Conservation (phyloP, 2,329 filamentous ascomycete genomes). For the Polychaeton citri region DNA sequence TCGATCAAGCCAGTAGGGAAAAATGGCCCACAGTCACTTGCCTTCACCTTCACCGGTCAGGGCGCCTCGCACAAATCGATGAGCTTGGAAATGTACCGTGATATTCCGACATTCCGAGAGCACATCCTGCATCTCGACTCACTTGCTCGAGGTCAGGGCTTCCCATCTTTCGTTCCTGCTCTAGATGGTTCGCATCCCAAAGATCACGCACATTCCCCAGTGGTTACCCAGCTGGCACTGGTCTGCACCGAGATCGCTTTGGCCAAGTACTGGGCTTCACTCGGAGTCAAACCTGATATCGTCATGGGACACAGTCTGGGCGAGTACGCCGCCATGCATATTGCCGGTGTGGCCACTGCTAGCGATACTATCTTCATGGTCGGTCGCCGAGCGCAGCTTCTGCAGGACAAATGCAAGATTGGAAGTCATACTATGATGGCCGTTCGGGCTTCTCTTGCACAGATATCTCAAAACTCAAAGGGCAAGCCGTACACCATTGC, state of each 20-base stretch:
- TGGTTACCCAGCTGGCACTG: constrained; percentile 26
- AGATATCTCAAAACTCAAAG: constrained; percentile 3
- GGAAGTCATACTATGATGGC: constrained; percentile 18
- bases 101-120: constrained; percentile 15
- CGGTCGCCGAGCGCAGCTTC: constrained; percentile 20
- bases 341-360: constrained; percentile 22
- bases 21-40: no score
- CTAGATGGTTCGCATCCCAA: constrained; percentile 7
- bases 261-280: constrained; percentile 10
- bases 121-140: constrained; percentile 19
- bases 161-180: constrained; percentile 18
- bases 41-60: no score
- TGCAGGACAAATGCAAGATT: constrained; percentile 12
- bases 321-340: constrained; percentile 26
- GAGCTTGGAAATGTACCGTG: no score
- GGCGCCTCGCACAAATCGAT: no score
- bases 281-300: constrained; percentile 15
- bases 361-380: constrained; percentile 24
- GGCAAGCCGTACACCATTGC: constrained; percentile 8
- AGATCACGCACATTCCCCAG: constrained; percentile 6
- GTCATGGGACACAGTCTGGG: constrained; percentile 24
- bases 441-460: constrained; percentile 6
- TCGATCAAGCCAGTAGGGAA: no score
- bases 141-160: constrained; percentile 16
- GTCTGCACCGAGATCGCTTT: constrained; percentile 31